A percentile compares a stretch with the other conserved stretches of the same genome.
These are phyloP conservation scores for Coemansia sp. DNA, from an alignment of 371 early-diverging fungal species.

Conservation along the genomic window DNA sequence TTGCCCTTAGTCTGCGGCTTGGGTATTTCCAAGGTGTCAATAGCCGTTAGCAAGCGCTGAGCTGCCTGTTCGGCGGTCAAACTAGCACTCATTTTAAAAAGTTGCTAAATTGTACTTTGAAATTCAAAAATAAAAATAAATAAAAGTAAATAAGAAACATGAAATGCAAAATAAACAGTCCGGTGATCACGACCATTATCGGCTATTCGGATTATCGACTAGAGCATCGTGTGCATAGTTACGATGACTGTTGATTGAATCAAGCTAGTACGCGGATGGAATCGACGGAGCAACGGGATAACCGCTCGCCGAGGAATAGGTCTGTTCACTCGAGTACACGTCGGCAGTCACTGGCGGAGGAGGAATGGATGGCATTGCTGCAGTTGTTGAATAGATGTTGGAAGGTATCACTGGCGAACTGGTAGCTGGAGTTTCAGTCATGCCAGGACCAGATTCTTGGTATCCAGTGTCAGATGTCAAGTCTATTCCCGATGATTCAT, in stretches of 20 bases:
- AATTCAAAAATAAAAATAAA: not conserved
- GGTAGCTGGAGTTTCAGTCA: not conserved
- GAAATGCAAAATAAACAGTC: not conserved
- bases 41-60: slow-evolving; percentile 22
- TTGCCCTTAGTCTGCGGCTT: not conserved
- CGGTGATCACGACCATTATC: not conserved
- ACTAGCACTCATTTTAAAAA: not conserved
- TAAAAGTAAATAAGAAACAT: not conserved
- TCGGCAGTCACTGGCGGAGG: slow-evolving; percentile 1
- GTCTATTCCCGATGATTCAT: not conserved
- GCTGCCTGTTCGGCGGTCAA: slow-evolving; percentile 37
- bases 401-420: not conserved
- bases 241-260: not conserved
- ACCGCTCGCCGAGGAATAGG: not conserved
- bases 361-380: not conserved
- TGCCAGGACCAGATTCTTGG: not conserved
- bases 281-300: not conserved
- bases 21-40: slow-evolving; percentile 8
- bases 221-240: no score
- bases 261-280: not conserved
- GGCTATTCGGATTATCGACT: no score
- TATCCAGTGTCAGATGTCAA: not conserved
- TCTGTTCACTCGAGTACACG: not conserved
- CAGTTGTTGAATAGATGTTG: not conserved
- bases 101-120: not conserved